A percentile compares a stretch with the other conserved stretches of the same genome.
phyloP scores from a whole-genome alignment of 306 rosid genomes.

The Dryas alaskensis region DNA sequence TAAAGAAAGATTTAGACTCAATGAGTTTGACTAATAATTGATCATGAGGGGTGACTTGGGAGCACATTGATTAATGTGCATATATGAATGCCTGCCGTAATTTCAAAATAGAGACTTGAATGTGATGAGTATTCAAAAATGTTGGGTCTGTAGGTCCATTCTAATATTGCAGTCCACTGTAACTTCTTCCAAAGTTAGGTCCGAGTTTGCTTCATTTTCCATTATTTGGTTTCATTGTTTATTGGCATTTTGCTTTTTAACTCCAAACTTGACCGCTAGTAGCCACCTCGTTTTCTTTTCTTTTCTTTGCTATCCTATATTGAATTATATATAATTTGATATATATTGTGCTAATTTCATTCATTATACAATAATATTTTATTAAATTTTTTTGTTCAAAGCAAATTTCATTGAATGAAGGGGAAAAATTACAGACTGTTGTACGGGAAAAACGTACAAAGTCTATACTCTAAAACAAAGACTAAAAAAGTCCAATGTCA shows the following conservation, averaged over 20 bases:
- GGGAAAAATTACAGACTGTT: too few relatives aligned
- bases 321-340: too few relatives aligned
- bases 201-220: not conserved
- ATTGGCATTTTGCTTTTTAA: not conserved
- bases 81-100: not conserved
- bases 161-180: not conserved
- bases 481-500: too few relatives aligned
- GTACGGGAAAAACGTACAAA: too few relatives aligned
- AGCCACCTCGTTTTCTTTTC: not conserved
- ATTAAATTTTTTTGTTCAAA: too few relatives aligned
- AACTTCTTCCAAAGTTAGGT: conserved; percentile 3
- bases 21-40: not conserved
- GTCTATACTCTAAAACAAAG: too few relatives aligned
- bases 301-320: too few relatives aligned
- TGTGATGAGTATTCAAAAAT: not conserved
- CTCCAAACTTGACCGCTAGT: not conserved
- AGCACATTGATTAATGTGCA: not conserved
- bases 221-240: not conserved
- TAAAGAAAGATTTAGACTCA: not conserved
- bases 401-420: too few relatives aligned
- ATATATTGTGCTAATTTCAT: too few relatives aligned
- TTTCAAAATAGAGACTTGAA: not conserved
- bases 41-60: not conserved
- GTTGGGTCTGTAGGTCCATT: not conserved
- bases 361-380: too few relatives aligned